Percentiles rank a stretch among this genome's conserved stretches.
These are phyloP conservation scores for Botrytis fabae DNA, from an alignment of 2,329 filamentous ascomycete genomes.

Conservation along the genomic window DNA sequence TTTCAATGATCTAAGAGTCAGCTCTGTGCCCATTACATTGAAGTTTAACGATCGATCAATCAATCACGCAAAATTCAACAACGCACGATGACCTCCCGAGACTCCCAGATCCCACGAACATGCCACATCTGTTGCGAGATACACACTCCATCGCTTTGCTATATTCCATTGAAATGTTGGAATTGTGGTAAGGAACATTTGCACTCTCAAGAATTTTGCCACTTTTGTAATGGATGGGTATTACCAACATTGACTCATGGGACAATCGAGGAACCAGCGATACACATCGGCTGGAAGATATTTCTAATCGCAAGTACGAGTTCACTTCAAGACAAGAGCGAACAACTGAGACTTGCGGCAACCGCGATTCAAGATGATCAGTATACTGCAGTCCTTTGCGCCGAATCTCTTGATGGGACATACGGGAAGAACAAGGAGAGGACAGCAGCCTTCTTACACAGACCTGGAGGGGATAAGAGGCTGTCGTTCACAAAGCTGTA, in stretches of 20 bases:
- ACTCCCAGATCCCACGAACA: background rate
- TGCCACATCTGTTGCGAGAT: accelerated
- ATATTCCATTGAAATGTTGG: background rate
- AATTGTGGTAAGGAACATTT: background rate
- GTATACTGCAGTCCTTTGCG: background rate
- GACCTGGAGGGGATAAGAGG: background rate
- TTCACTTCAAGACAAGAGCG: background rate
- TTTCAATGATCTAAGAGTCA: background rate
- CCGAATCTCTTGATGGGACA: no score
- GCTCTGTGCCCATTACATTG: background rate
- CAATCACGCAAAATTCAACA: background rate
- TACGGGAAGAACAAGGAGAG: background rate
- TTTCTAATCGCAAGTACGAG: background rate
- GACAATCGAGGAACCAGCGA: accelerated
- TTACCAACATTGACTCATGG: accelerated
- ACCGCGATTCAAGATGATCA: background rate
- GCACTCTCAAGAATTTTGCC: background rate
- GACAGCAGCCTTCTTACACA: background rate
- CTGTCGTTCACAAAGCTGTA: background rate
- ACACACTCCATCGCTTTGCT: background rate
- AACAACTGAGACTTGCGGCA: background rate
- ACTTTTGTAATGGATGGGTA: accelerated
- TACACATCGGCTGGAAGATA: accelerated
- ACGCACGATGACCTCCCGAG: background rate
- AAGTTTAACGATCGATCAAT: background rate